Conservation (phyloP, 2,329 filamentous ascomycete species). For the Graphium sp. region DNA sequence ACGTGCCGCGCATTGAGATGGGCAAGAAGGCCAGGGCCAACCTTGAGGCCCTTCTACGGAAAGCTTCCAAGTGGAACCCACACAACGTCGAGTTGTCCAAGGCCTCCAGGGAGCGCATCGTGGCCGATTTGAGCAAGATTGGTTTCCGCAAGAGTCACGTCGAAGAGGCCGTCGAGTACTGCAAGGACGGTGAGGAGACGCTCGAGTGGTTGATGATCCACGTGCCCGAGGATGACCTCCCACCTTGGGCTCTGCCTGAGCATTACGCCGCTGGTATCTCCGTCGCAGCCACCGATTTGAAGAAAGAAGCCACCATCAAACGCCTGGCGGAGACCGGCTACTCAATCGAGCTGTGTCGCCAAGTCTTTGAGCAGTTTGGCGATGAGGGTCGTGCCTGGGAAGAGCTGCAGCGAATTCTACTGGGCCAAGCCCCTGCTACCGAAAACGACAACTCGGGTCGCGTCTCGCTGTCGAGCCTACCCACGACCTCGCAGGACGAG, state of each 20-base stretch:
- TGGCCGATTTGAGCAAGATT: conserved; percentile 59
- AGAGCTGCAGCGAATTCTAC: conserved; percentile 46
- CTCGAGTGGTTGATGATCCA: conserved; percentile 94
- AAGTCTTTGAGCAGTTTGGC: conserved; percentile 51
- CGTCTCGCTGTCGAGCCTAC: too few species aligned
- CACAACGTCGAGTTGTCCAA: conserved; percentile 50
- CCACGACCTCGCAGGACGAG: conserved; percentile 35
- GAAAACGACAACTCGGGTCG: conserved; percentile 21
- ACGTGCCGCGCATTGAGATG: conserved; percentile 84
- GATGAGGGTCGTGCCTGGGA: conserved; percentile 68
- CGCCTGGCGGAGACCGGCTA: conserved; percentile 73
- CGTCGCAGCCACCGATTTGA: conserved; percentile 67
- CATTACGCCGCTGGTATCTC: conserved; percentile 82
- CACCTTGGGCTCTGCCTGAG: conserved; percentile 79
- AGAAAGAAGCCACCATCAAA: conserved; percentile 67
- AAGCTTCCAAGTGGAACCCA: conserved; percentile 75
- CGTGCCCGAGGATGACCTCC: conserved; percentile 93
- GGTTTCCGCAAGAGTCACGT: conserved; percentile 84
- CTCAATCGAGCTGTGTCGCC: conserved; percentile 65
- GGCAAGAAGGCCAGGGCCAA: conserved; percentile 62
- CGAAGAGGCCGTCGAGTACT: conserved; percentile 72
- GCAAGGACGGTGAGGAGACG: conserved; percentile 82
- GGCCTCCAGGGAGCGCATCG: conserved; percentile 37
- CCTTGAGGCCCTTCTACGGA: conserved; percentile 64
- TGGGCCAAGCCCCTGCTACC: conserved; percentile 16